Base-by-base conservation (phyloP, 2,329 filamentous ascomycete species). In the Neonectria faginata region DNA sequence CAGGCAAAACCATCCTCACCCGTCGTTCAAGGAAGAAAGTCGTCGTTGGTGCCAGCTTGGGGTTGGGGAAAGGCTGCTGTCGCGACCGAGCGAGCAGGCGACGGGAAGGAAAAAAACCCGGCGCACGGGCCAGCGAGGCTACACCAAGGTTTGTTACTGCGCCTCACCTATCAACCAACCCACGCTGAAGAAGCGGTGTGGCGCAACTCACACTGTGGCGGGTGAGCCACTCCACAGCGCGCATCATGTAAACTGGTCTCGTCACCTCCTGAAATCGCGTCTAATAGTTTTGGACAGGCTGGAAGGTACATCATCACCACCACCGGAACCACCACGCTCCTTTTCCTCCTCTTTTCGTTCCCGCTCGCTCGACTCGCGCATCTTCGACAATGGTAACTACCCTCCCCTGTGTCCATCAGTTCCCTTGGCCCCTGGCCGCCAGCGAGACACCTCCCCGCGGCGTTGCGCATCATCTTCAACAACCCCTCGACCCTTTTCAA, bases 311-410 rank as follows among this genome's bases (percentile, higher is more conserved):
- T 51, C 64, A 65, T 41, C 57, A 57, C 48, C 65, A 66, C 33
- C 59, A 56, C 57, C 60, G 45, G 29, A 51, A 55, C 54, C 60
- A 61, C 59, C 65, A 74, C 70, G 27, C 67, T 73, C 72, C 62
- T 74, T 74, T 72, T 36, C 45, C 33, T 41, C 42, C 25, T 59
- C 57, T 47, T 47, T 42, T 50, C 55, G 42, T 55, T 52, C 53
- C 62, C 66, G 41, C 48, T 69, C 67, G 57, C 58, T 72, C 65
- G 48, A 54, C 57, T 68, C 62, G 58, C 71, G 58, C 62, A 64
- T 60, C 64, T 56, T 66, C 64, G 29, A 73, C 71, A 73, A 73
- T 73, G 71, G 71, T 73, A 56, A 68, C 57, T 62, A 57, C 10
- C 41, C 55, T 42, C 42, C 27, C n/a, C 60, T 8, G 10, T 22